Conservation (phyloP, 2,329 filamentous ascomycete genomes). For the Clarireedia sp. region DNA sequence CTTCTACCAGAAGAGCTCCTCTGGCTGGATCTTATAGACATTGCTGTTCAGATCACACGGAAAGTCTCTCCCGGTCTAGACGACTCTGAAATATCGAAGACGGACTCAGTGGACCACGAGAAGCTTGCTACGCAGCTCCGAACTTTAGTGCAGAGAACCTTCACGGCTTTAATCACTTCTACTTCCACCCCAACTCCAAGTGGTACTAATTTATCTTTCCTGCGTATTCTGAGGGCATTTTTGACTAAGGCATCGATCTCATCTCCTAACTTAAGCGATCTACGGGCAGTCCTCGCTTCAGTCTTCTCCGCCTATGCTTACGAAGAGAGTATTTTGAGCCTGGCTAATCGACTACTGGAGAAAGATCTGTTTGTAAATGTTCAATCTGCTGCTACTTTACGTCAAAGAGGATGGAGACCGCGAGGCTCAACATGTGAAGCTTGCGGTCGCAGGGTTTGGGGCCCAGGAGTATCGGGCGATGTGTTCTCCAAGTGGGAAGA, state of each 20-base stretch:
- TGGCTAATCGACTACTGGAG: conserved; percentile 81
- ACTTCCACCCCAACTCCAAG: conserved; percentile 45
- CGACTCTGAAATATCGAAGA: conserved; percentile 23
- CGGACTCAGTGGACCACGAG: conserved; percentile 41
- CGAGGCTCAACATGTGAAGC: conserved; percentile 80
- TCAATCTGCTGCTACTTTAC: conserved; percentile 60
- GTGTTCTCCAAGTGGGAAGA: conserved; percentile 80
- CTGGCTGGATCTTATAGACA: conserved; percentile 55
- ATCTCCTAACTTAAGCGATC: conserved; percentile 78
- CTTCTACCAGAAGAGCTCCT: conserved; percentile 48
- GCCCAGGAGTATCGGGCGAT: conserved; percentile 68
- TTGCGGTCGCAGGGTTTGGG: conserved; percentile 79
- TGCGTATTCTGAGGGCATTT: conserved; percentile 83
- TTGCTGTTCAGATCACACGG: conserved; percentile 55
- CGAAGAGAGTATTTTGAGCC: conserved; percentile 77
- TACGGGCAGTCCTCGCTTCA: conserved; percentile 75
- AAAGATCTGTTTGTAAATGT: conserved; percentile 84
- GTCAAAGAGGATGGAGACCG: conserved; percentile 84
- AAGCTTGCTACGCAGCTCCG: conserved; percentile 63
- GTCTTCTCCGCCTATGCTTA: conserved; percentile 96
- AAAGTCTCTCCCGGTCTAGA: conserved; percentile 51
- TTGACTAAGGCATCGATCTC: conserved; percentile 71
- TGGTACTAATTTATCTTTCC: conserved; percentile 62
- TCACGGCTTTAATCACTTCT: conserved; percentile 74
- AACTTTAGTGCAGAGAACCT: conserved; percentile 78